A percentile compares a stretch with the other conserved stretches of the same genome.
phyloP scores from a whole-genome alignment of 73 alveolate genomes.

The Blepharisma stoltei region DNA sequence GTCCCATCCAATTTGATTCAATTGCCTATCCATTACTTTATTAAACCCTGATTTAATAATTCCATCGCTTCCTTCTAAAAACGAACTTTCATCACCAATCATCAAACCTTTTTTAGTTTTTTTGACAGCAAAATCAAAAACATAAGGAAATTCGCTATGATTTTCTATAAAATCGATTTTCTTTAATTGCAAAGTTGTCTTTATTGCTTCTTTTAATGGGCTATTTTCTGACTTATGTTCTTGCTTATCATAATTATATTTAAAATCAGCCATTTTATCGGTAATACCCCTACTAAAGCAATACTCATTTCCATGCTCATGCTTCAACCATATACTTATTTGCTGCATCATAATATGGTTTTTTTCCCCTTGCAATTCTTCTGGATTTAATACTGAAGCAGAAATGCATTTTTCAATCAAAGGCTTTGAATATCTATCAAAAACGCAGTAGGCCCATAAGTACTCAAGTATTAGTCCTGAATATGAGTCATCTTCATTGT shows the following conservation, averaged over 20 bases:
- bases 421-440: neutral
- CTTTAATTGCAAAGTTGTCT: neutral
- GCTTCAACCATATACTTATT: neutral
- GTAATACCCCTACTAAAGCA: neutral
- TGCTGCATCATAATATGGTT: neutral
- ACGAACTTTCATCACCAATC: constrained; percentile 1
- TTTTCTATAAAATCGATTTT: constrained; percentile 13
- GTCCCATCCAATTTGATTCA: constrained; percentile 6
- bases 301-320: neutral
- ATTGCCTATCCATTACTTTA: constrained; percentile 10
- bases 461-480: neutral
- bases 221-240: neutral
- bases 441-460: constrained; percentile 3
- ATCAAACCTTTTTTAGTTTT: neutral
- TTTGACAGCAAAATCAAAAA: constrained; percentile 20
- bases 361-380: neutral
- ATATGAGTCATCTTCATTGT: neutral
- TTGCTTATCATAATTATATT: neutral
- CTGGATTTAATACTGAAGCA: neutral
- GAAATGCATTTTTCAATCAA: neutral
- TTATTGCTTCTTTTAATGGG: neutral
- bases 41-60: neutral
- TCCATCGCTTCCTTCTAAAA: neutral
- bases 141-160: constrained; percentile 9
- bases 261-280: neutral